Percentiles rank a stretch among this genome's conserved stretches.
These are phyloP conservation scores for Mallotus nudiflorus DNA, from an alignment of 345 rosid genomes.

Conservation along the genomic window DNA sequence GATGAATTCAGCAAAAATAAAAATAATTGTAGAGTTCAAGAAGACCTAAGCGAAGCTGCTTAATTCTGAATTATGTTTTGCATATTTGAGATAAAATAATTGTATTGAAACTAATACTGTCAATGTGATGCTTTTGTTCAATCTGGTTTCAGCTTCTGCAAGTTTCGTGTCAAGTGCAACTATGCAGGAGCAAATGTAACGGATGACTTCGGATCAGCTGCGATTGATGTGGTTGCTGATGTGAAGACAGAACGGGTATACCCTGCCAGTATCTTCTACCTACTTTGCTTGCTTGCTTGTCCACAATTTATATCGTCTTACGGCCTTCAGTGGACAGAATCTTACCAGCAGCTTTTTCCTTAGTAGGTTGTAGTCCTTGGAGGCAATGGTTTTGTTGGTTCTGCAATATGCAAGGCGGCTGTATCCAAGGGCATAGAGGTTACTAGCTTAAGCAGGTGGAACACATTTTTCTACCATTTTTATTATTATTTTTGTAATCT, in stretches of 20 bases:
- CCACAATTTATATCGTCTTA: background rate
- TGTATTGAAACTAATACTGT: background rate
- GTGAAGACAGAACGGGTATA: constrained; percentile 72
- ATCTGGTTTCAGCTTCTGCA: constrained; percentile 44
- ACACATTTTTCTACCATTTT: constrained; percentile 11
- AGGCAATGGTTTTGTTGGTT: constrained; percentile 90
- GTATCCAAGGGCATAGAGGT: constrained; percentile 81
- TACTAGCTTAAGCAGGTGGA: constrained; percentile 83
- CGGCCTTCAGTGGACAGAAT: constrained; percentile 7
- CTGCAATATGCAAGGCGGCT: constrained; percentile 93
- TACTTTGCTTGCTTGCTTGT: background rate
- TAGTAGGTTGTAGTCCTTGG: constrained; percentile 86
- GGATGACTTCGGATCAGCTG: constrained; percentile 44
- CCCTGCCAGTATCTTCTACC: background rate
- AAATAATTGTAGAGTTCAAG: no score
- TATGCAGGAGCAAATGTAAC: constrained; percentile 50
- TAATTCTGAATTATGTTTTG: no score
- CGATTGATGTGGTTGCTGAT: constrained; percentile 84
- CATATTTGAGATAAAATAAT: no score
- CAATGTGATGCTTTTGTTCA: background rate
- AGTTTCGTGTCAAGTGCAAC: constrained; percentile 59
- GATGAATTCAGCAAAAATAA: no score
- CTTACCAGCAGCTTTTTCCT: constrained; percentile 22
- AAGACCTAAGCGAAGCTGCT: no score
- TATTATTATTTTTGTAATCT: background rate